phyloP scores from a whole-genome alignment of 2,329 filamentous ascomycete genomes.

The Xylaria arbuscula region DNA sequence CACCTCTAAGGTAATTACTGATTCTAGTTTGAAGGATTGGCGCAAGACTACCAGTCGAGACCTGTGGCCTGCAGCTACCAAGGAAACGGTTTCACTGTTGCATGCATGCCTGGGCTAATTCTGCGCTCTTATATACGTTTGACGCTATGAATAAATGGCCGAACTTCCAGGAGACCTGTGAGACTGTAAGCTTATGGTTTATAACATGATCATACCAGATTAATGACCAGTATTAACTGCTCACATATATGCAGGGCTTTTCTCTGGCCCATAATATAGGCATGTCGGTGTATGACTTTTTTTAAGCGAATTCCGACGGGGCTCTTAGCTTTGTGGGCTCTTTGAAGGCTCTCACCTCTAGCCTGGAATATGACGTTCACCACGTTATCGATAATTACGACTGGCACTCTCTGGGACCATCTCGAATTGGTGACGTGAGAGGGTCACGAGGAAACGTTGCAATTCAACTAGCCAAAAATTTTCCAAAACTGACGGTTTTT shows the following conservation, averaged over 20 bases:
- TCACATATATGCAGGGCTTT: slow-evolving; percentile 16
- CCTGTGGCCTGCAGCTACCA: slow-evolving; percentile 38
- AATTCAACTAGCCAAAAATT: not conserved
- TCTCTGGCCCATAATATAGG: slow-evolving; percentile 24
- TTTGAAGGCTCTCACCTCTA: slow-evolving; percentile 3
- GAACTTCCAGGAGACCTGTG: slow-evolving; percentile 40
- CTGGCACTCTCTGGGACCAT: not conserved
- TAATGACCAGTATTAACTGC: not conserved
- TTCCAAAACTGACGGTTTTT: not conserved
- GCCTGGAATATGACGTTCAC: slow-evolving; percentile 3
- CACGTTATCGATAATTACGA: slow-evolving; percentile 4
- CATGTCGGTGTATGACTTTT: slow-evolving; percentile 11
- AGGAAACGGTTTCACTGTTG: not conserved
- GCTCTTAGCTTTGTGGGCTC: slow-evolving; percentile 13
- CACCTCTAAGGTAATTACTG: slow-evolving; percentile 37
- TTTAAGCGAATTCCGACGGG: slow-evolving; percentile 3
- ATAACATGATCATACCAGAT: not conserved
- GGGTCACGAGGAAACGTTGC: slow-evolving; percentile 3
- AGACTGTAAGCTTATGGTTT: slow-evolving; percentile 35
- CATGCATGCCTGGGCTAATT: not conserved
- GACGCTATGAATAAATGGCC: slow-evolving; percentile 44
- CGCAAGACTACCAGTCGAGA: slow-evolving; percentile 35
- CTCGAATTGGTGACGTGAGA: not conserved
- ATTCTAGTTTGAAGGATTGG: slow-evolving; percentile 36
- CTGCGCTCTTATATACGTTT: slow-evolving; percentile 29